phyloP scores from a whole-genome alignment of 2,329 filamentous ascomycete genomes.

The Xylariaceae sp. region DNA sequence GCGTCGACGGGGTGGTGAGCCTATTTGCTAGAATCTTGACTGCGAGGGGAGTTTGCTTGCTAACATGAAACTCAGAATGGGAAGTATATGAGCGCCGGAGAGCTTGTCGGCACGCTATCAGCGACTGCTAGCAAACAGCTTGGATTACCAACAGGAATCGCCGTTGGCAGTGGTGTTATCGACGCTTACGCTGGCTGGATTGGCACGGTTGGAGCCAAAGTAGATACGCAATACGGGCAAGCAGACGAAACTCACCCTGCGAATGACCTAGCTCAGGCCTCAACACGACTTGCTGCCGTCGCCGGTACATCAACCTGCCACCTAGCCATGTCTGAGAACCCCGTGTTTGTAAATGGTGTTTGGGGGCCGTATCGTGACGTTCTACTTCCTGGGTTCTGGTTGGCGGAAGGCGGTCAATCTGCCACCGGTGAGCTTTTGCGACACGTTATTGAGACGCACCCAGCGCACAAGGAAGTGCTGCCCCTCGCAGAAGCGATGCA shows the following conservation, averaged over 20 bases:
- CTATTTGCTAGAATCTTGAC: constrained; percentile 42
- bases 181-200: constrained; percentile 99
- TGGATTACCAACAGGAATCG: constrained; percentile 84
- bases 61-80: constrained; percentile 74
- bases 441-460: constrained; percentile 93
- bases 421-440: constrained; percentile 94
- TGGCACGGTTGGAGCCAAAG: constrained; percentile 96
- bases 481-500: constrained; percentile 82
- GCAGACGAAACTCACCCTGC: constrained; percentile 71
- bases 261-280: constrained; percentile 91
- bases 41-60: constrained; percentile 24
- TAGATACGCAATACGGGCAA: constrained; percentile 72
- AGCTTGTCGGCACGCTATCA: constrained; percentile 84
- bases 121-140: constrained; percentile 83
- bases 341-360: constrained; percentile 92
- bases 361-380: constrained; percentile 98
- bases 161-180: constrained; percentile 94
- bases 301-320: constrained; percentile 98
- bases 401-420: constrained; percentile 96
- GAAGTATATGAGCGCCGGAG: constrained; percentile 87
- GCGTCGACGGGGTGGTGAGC: constrained; percentile 92
- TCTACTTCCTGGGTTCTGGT: constrained; percentile 89
- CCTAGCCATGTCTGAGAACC: constrained; percentile 90
- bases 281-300: constrained; percentile 89
- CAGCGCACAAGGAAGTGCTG: constrained; percentile 80